phyloP scores from a whole-genome alignment of 176 grass and related monocot genomes.

The Aegilops speltoides region DNA sequence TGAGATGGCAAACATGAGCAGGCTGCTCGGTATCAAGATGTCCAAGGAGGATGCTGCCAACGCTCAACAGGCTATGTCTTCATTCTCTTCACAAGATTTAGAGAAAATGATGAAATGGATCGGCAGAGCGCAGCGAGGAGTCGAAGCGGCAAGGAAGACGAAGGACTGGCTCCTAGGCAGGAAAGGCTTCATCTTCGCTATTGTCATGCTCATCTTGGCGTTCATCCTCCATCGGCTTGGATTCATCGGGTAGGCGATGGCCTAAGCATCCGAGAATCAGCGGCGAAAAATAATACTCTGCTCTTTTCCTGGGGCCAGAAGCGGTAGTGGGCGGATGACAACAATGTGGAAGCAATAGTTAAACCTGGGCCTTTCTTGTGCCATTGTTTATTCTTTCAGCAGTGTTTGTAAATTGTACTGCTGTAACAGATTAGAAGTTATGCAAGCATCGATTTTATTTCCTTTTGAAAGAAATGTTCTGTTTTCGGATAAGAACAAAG shows the following conservation, averaged over 20 bases:
- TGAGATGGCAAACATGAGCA: conserved; percentile 78
- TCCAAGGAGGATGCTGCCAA: conserved; percentile 79
- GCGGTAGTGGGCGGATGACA: neutral
- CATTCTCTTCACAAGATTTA: conserved; percentile 65
- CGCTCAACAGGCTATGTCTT: conserved; percentile 66
- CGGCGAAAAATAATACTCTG: conserved; percentile 11
- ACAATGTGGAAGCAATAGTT: neutral
- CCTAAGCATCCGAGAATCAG: neutral
- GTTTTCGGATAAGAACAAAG: too few species aligned
- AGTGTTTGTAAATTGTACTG: neutral
- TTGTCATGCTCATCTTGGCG: conserved; percentile 80
- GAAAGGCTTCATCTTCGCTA: conserved; percentile 69
- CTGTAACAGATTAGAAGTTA: too few species aligned
- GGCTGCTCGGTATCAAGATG: conserved; percentile 69
- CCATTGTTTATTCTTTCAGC: neutral
- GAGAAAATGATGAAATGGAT: conserved; percentile 86
- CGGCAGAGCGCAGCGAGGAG: conserved; percentile 56
- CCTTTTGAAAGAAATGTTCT: too few species aligned
- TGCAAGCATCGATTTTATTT: too few species aligned
- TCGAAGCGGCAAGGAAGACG: conserved; percentile 61
- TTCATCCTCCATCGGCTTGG: conserved; percentile 76
- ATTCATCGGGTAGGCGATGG: conserved; percentile 64
- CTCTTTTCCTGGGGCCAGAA: too few species aligned
- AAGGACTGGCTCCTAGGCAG: conserved; percentile 87
- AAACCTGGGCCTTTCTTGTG: neutral